phyloP scores from a whole-genome alignment of 2,329 filamentous ascomycete genomes.

The Sporothrix variecibatus region DNA sequence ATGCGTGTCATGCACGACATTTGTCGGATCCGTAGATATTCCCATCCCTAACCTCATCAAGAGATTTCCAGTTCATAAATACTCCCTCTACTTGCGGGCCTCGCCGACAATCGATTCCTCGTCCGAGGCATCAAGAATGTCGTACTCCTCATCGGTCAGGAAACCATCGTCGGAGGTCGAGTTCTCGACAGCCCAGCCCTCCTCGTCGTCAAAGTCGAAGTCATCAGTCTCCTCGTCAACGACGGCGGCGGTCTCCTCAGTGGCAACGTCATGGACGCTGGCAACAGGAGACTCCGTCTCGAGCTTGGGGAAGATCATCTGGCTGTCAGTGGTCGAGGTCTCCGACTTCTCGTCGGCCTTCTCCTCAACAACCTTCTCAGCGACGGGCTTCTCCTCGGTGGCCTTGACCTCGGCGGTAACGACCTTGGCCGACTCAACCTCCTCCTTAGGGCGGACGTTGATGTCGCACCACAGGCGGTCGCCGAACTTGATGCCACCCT shows the following conservation, averaged over 20 bases:
- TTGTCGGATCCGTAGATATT: neutral
- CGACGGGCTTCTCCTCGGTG: conserved; percentile 33
- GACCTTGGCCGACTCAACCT: conserved; percentile 26
- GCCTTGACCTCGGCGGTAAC: conserved; percentile 32
- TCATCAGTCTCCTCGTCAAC: conserved; percentile 48
- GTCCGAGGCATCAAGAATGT: conserved; percentile 92
- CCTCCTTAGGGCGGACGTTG: conserved; percentile 58
- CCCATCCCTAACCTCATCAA: neutral
- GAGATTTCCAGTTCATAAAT: neutral
- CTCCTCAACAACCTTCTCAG: conserved; percentile 43
- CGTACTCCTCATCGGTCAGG: conserved; percentile 96
- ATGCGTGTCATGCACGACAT: neutral
- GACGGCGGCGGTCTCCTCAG: conserved; percentile 42
- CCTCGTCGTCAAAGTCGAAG: conserved; percentile 34
- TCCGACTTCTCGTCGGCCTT: conserved; percentile 56
- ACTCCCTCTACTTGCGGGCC: neutral
- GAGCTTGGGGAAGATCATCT: conserved; percentile 96
- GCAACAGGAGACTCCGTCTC: conserved; percentile 88
- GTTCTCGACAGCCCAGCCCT: conserved; percentile 39
- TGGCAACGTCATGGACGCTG: conserved; percentile 70
- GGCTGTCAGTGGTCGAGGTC: conserved; percentile 48
- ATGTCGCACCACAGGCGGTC: conserved; percentile 96
- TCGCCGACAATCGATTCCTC: conserved; percentile 72
- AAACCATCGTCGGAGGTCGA: conserved; percentile 69
- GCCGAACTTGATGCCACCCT: conserved; percentile 80